Evolutionary conservation across 2,329 filamentous ascomycete genomes (phyloP), one percentile per base, ranked within the genome.

Genomic region (Ceratocystis harringtonii): DNA sequence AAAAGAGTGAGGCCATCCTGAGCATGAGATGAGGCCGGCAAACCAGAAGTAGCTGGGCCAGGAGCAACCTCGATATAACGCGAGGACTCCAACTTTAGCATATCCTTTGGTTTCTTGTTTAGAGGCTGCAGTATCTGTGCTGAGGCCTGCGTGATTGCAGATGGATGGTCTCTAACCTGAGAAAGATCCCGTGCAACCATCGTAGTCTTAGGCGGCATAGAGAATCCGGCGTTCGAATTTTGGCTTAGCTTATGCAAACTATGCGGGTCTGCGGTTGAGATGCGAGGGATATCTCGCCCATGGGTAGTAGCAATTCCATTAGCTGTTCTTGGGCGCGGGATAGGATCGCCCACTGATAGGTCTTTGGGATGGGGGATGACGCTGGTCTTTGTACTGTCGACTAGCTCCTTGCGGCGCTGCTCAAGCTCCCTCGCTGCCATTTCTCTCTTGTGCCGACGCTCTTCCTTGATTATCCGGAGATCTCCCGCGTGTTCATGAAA

Each of bases 141-240:
- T 3, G 57, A 63, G 8, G 57, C n/a, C 25, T 41, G 25, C 3
- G 50, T 50, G 28, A 62, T 32, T 30, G 52, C 15, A n/a, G 66
- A 58, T 30, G 62, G 28, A 25, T 61, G 19, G 4, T 48, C 61
- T 69, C 73, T 32, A 66, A 68, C 55, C 66, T 80, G 76, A 66
- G 70, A 71, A 36, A 76, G 77, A 52, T 84, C 82, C 70, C 92
- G 85, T 55, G 89, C 84, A 1, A 95, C 84, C 22, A 88, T 84
- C 91, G 96, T 95, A 0, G 91, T 91, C 76, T 90, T 86, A 36
- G 92, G 92, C 0, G 92, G 96, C 1, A 91, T 90, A 15, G 92
- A 91, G n/a, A 96, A 81, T 0, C 91, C 92, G 63, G 92, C 81
- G 5, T 82, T 80, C 1, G 81, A 78, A 0, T 70, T 43, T 74